These are phyloP conservation scores for Sarocladium oryzae DNA, from an alignment of 2,329 filamentous ascomycete genomes.

Conservation along the genomic window DNA sequence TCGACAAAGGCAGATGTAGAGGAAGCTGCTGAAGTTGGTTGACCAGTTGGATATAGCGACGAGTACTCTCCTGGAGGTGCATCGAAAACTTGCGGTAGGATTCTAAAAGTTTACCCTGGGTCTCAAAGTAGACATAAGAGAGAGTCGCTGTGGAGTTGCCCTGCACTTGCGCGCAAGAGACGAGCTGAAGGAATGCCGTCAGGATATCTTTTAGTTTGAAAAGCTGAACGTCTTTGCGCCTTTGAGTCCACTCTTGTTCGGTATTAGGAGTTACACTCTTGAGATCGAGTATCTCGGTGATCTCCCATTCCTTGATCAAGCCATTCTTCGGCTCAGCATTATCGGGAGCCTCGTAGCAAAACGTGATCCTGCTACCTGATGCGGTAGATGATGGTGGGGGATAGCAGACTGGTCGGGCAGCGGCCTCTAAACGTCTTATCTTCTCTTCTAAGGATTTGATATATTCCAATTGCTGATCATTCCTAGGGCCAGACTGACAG, in stretches of 20 bases:
- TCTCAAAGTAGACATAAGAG: not conserved
- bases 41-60: not conserved
- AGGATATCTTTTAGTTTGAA: not conserved
- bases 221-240: not conserved
- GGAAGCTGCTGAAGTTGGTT: not conserved
- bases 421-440: not conserved
- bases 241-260: not conserved
- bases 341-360: not conserved
- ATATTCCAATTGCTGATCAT: not conserved
- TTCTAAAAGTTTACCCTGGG: not conserved
- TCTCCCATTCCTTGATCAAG: not conserved
- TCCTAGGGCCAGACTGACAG: not conserved
- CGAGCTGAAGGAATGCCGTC: not conserved
- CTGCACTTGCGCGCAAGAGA: not conserved
- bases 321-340: not conserved
- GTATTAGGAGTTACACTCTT: not conserved
- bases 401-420: not conserved
- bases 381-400: not conserved
- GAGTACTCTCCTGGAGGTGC: not conserved
- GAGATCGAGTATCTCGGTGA: not conserved
- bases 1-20: not conserved
- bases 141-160: not conserved
- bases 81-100: not conserved
- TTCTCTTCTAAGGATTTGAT: not conserved
- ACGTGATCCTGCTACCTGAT: not conserved